Base-by-base conservation (phyloP, 176 grass and related monocot species). In the Lolium multiflorum region DNA sequence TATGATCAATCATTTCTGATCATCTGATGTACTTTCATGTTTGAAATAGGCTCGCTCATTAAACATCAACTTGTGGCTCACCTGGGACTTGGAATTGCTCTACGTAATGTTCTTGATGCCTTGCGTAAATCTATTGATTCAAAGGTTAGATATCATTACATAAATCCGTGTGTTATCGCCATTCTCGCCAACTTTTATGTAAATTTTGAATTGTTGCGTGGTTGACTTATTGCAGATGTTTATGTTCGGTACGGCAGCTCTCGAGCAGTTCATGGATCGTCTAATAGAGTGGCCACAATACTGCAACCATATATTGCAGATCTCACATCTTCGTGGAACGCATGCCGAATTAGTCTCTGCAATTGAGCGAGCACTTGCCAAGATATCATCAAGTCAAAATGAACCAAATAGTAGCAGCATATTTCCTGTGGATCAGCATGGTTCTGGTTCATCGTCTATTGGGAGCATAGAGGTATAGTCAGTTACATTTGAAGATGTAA, bases 271-370 rank as follows among this genome's bases (percentile, higher is more conserved):
- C 80, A 94, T 91, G 90, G 96, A 95, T 87, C 93, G 96, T 69
- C 49, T 98, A 74, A 91, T 95, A 76, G 93, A 95, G 78, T 95
- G 90, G 93, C 96, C 96, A 55, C 93, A 94, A 54, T 98, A 98
- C 79, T 98, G 96, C 84, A 98, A 98, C 78, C 96, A 95, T 78
- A 94, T 98, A 94, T 82, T 98, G 70, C 96, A 98, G 90, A 98
- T 98, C 85, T 94, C 96, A 82, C 96, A 98, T 98, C 89, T 98
- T 79, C 93, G 96, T 43, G 91, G 90, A 74, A 88, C 93, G 87
- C 93, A 95, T 85, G 62, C 86, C 46, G 96, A 92, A 31, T 87
- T 98, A 91, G 93, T 98, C 89, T 84, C 88, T 71, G 83, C 79
- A 63, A 89, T 98, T 84, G 96, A 98, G 63, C 89, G 82, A 41